Conservation (phyloP, 2,329 filamentous ascomycete genomes). For the Metarhizium anisopliae region DNA sequence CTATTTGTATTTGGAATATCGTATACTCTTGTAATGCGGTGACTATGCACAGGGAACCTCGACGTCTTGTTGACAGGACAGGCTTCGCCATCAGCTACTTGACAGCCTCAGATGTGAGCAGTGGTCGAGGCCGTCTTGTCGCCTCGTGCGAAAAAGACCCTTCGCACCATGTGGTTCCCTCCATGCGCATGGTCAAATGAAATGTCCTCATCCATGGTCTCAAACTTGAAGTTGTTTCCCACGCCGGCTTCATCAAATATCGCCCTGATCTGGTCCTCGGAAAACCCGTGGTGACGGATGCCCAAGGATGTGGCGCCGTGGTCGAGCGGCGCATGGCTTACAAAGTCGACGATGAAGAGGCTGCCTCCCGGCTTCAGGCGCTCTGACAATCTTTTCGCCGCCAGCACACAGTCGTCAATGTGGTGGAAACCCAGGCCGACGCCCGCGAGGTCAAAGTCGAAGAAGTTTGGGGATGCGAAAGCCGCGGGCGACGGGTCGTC, state of each 20-base stretch:
- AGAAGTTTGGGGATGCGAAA: conserved; percentile 53
- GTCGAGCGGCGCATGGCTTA: conserved; percentile 37
- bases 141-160: conserved; percentile 24
- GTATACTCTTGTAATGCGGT: too few species aligned
- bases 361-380: conserved; percentile 58
- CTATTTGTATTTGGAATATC: too few species aligned
- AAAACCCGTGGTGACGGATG: conserved; percentile 60
- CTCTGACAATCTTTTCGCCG: conserved; percentile 48
- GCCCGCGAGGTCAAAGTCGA: conserved; percentile 58
- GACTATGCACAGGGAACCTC: too few species aligned
- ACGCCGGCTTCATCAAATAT: conserved; percentile 58
- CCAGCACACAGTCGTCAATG: conserved; percentile 54
- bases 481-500: conserved; percentile 38
- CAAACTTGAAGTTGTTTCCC: conserved; percentile 46
- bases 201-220: conserved; percentile 41
- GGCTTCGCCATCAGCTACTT: too few species aligned
- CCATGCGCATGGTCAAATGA: conserved; percentile 27
- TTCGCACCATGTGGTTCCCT: conserved; percentile 29
- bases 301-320: conserved; percentile 29
- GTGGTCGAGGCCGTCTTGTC: conserved; percentile 5
- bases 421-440: conserved; percentile 59
- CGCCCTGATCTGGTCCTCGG: conserved; percentile 43
- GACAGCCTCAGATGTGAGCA: not conserved
- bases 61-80: too few species aligned
- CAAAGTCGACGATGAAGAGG: conserved; percentile 59